These are phyloP conservation scores for Solanum hybrid DNA, from an alignment of 305 asterid genomes.

Conservation along the genomic window DNA sequence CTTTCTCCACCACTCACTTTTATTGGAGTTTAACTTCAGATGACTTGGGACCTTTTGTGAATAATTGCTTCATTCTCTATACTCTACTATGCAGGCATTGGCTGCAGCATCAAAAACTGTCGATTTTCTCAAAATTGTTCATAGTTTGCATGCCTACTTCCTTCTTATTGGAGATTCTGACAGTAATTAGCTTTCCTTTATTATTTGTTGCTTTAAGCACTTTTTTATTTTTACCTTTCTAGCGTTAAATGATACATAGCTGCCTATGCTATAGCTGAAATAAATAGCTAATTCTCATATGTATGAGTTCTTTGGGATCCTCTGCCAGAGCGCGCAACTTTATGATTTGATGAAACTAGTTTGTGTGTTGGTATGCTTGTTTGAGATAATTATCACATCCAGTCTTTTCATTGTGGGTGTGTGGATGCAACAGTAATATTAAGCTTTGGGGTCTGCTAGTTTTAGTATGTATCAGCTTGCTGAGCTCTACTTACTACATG, in stretches of 20 bases:
- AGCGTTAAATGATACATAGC: neutral
- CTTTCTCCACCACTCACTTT: neutral
- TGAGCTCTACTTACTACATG: neutral
- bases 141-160: conserved; percentile 91
- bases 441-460: neutral
- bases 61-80: neutral
- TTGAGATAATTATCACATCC: neutral
- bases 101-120: conserved; percentile 98
- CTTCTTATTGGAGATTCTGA: conserved; percentile 75
- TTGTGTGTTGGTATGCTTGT: neutral
- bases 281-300: neutral
- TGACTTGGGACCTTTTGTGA: neutral
- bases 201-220: neutral
- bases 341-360: neutral
- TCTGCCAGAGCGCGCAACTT: neutral
- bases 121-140: conserved; percentile 82
- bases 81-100: conserved; percentile 67
- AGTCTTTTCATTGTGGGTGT: neutral
- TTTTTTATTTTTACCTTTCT: neutral
- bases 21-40: neutral
- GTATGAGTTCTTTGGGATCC: neutral
- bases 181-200: conserved; percentile 31
- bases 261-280: neutral
- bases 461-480: neutral
- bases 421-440: neutral